phyloP scores from a whole-genome alignment of 768 basidiomycete genomes.

The Tylopilus vinaceipallidus region DNA sequence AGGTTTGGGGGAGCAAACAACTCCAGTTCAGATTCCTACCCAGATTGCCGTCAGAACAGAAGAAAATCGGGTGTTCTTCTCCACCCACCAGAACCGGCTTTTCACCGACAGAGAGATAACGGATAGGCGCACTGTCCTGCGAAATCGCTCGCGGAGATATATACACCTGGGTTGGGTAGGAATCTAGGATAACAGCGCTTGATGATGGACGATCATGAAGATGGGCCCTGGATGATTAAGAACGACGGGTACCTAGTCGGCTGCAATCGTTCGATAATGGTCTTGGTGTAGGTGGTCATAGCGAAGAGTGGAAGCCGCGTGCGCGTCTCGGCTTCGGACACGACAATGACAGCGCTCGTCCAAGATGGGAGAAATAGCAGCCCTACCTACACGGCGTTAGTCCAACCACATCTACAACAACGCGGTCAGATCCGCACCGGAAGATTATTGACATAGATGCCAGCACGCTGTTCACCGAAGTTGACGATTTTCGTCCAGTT shows the following conservation, averaged over 20 bases:
- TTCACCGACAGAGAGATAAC: slow-evolving; percentile 43
- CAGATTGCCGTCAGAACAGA: not conserved
- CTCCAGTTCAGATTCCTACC: slow-evolving; percentile 35
- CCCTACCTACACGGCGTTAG: slow-evolving; percentile 41
- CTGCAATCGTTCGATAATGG: slow-evolving; percentile 41
- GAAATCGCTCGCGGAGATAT: slow-evolving; percentile 36
- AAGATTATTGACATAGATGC: slow-evolving; percentile 42
- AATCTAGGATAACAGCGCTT: slow-evolving; percentile 52
- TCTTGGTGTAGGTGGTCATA: slow-evolving; percentile 48
- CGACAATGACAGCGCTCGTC: slow-evolving; percentile 44
- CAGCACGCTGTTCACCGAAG: slow-evolving; percentile 51
- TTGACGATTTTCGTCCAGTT: slow-evolving; percentile 52
- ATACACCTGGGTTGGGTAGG: slow-evolving; percentile 50
- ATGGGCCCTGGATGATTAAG: not conserved
- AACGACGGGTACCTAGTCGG: slow-evolving; percentile 42
- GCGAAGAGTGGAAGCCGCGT: slow-evolving; percentile 46
- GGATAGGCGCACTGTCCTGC: slow-evolving; percentile 46
- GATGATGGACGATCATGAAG: not conserved
- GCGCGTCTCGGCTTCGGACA: slow-evolving; percentile 50
- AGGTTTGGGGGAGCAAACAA: slow-evolving; percentile 57
- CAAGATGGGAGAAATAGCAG: slow-evolving; percentile 49
- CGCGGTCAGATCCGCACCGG: slow-evolving; percentile 36
- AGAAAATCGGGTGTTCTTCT: not conserved
- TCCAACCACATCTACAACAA: not conserved
- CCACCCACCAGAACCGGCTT: slow-evolving; percentile 10